phyloP scores from a whole-genome alignment of 2,329 filamentous ascomycete genomes.

The Neonectria neomacrospora region DNA sequence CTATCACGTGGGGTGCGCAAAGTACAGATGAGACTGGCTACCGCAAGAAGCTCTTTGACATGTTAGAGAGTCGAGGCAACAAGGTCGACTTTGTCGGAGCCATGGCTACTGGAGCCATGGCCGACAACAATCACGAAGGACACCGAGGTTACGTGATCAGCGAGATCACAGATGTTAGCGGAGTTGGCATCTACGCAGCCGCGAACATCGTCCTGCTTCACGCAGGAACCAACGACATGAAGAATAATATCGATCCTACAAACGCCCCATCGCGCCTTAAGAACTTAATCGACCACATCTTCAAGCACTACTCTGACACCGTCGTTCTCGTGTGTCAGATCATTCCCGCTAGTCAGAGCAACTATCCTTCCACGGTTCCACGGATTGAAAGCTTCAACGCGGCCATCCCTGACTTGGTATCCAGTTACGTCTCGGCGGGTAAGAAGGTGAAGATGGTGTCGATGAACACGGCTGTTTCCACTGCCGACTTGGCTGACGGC shows the following conservation, averaged over 20 bases:
- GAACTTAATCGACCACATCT: slow-evolving; percentile 12
- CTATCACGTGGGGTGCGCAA: not conserved
- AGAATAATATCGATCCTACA: not conserved
- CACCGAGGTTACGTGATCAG: slow-evolving; percentile 22
- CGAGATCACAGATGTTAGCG: not conserved
- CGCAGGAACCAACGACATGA: slow-evolving; percentile 21
- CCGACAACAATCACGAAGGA: slow-evolving; percentile 35
- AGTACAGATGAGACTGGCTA: not conserved
- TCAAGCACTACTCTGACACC: not conserved
- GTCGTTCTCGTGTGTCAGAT: slow-evolving; percentile 6
- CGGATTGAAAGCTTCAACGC: slow-evolving; percentile 3
- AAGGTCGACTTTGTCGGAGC: not conserved
- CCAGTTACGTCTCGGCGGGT: not conserved
- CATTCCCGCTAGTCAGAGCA: not conserved
- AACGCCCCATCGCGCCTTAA: slow-evolving; percentile 9
- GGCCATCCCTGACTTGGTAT: not conserved
- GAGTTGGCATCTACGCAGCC: slow-evolving; percentile 4
- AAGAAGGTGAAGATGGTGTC: slow-evolving; percentile 18
- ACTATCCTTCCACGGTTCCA: not conserved
- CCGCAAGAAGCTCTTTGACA: not conserved
- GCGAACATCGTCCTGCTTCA: slow-evolving; percentile 10
- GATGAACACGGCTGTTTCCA: slow-evolving; percentile 34
- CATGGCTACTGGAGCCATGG: slow-evolving; percentile 16
- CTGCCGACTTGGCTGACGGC: slow-evolving; percentile 49
- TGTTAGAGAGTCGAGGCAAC: not conserved